Conservation (phyloP, 1,284 basidiomycete species). For the Mrakiaceae sp. region DNA sequence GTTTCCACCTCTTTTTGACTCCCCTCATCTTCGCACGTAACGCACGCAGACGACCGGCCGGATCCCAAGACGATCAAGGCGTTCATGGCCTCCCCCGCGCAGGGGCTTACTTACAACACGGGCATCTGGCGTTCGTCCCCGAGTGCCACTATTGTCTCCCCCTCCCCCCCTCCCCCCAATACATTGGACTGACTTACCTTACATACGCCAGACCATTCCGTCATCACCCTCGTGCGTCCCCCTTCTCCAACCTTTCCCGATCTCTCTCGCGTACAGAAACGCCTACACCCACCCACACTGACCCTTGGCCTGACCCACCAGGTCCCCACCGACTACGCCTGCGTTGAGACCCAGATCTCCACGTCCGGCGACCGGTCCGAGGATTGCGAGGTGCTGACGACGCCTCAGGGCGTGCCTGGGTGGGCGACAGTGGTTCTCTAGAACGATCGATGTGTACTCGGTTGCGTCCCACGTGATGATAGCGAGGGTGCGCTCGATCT, state of each 20-base stretch:
- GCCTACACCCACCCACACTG: not conserved
- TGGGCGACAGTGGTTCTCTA: constrained; percentile 3
- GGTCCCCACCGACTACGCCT: constrained; percentile 33
- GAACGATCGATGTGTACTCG: not conserved
- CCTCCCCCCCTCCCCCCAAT: not conserved
- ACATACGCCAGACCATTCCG: constrained; percentile 30
- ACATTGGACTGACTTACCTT: not conserved
- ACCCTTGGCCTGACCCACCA: not conserved
- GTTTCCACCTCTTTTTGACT: not conserved
- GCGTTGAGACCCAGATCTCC: constrained; percentile 34
- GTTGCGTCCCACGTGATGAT: too few species aligned
- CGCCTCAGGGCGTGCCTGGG: not conserved
- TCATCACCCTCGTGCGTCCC: constrained; percentile 27
- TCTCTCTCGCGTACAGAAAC: not conserved
- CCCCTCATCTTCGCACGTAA: not conserved
- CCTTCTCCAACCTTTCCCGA: not conserved
- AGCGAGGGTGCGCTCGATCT: too few species aligned
- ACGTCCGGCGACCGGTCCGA: constrained; percentile 26
- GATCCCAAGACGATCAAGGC: constrained; percentile 61
- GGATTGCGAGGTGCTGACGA: constrained; percentile 32
- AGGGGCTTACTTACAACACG: constrained; percentile 70
- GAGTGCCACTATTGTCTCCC: not conserved
- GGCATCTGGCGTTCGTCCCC: constrained; percentile 72
- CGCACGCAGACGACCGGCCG: constrained; percentile 51
- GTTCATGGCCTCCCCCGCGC: constrained; percentile 63